Base-by-base conservation (phyloP, 2,329 filamentous ascomycete species). In the Colletotrichum spinosum region DNA sequence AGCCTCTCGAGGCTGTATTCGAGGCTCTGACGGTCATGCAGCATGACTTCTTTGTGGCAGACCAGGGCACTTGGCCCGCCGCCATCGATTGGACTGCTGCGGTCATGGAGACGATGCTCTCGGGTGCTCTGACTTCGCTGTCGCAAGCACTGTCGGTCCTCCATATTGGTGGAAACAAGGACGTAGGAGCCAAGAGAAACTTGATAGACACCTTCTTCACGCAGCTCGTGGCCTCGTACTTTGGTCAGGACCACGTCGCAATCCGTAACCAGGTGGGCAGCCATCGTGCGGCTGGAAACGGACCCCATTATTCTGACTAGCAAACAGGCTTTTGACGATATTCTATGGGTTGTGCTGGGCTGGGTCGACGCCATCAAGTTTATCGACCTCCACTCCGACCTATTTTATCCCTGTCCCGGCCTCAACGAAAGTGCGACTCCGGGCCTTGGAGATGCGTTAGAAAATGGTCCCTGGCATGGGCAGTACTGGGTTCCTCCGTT, bases 51-150 rank as follows among this genome's bases (percentile, higher is more conserved):
- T 97, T 96, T 74, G 85, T 89, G 51, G 79, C 90, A 5, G 92
- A 92, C 84, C 81, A 91, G 41, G 94, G 92, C 10, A 93, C 88
- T 34, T 98, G 94, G 93, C 93, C 94, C 0, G 84, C 84, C 1
- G 87, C 92, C 38, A 97, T 97, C 72, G 95, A 97, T 80, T 98
- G 95, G 95, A 98, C 95, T 0, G 90, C 90, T 15, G 94, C 95
- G 4, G 93, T 97, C 8, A 82, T 93, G 70, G 89, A 90, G 48
- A 97, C 94, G 0, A 89, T 95, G 61, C 79, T 97, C 41, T 91
- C 92, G 0, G 91, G 89, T 12, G 86, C 90, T 3, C 83, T 96
- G 13, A 87, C 84, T 13, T 90, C 91, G n/a, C 80, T 97, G 58
- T 92, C 92, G 39, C 83, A 80, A 55, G 88, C 87, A 10, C 78